Conservation (phyloP, 2,329 filamentous ascomycete genomes). For the Fusarium sp. region DNA sequence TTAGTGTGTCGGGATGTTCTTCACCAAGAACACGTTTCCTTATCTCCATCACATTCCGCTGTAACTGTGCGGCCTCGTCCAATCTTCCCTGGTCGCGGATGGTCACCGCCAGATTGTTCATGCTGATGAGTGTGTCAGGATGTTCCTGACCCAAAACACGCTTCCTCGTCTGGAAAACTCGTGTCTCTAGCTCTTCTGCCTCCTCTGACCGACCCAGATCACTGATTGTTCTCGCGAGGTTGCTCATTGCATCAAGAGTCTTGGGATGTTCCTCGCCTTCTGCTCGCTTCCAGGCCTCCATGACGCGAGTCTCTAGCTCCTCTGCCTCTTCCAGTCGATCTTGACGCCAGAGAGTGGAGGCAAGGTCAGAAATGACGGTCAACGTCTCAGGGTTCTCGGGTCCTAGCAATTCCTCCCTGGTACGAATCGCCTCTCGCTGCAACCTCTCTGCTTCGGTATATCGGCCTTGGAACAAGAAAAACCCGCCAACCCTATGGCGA, state of each 20-base stretch:
- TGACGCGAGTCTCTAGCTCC: not conserved
- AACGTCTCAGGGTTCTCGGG: not conserved
- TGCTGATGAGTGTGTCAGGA: not conserved
- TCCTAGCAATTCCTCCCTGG: not conserved
- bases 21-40: not conserved
- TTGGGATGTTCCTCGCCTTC: not conserved
- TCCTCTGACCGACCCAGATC: conserved; percentile 20
- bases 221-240: not conserved
- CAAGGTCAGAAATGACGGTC: not conserved
- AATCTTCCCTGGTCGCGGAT: not conserved
- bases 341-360: not conserved
- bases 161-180: conserved; percentile 23
- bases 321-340: conserved; percentile 26
- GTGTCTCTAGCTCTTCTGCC: conserved; percentile 9
- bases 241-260: not conserved
- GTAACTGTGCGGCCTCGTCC: conserved; percentile 4
- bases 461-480: not conserved
- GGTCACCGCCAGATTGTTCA: not conserved
- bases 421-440: not conserved
- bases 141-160: conserved; percentile 5
- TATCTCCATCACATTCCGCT: not conserved
- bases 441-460: conserved; percentile 20
- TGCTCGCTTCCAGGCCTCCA: not conserved
- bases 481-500: conserved; percentile 11
- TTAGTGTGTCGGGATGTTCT: too few relatives aligned